Evolutionary conservation across 768 basidiomycete species (phyloP).

Genomic region (Hydnomerulius pinastri): DNA sequence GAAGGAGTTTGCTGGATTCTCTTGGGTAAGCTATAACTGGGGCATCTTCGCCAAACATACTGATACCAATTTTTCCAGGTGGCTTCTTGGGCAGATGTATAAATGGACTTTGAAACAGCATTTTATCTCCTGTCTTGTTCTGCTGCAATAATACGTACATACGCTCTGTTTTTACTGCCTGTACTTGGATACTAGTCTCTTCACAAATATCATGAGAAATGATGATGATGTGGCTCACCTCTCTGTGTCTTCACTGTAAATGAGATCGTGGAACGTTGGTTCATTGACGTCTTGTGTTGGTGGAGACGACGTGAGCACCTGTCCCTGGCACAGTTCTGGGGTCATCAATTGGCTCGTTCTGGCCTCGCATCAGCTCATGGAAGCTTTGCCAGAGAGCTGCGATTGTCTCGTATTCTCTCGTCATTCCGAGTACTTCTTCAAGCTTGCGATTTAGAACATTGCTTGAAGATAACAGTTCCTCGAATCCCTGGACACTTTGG

Average conservation of each 20-base stretch:
- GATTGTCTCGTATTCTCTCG: conserved; percentile 88
- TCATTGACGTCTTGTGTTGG: conserved; percentile 28
- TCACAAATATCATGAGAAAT: conserved; percentile 25
- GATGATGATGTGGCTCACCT: conserved; percentile 20
- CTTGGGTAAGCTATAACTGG: conserved; percentile 61
- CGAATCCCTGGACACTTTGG: conserved; percentile 64
- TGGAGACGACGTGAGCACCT: conserved; percentile 61
- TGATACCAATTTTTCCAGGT: conserved; percentile 15
- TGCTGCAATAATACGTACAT: conserved; percentile 36
- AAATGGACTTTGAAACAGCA: conserved; percentile 31
- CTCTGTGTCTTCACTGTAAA: conserved; percentile 9
- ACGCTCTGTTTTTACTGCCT: conserved; percentile 30
- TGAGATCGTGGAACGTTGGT: background rate
- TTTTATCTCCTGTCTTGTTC: conserved; percentile 31
- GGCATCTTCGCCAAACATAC: background rate
- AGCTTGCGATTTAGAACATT: conserved; percentile 89
- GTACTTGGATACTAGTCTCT: conserved; percentile 41
- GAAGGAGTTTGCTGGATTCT: conserved; percentile 95
- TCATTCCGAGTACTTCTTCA: conserved; percentile 91
- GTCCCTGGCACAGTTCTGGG: conserved; percentile 59
- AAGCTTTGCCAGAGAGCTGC: conserved; percentile 84
- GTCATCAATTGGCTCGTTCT: conserved; percentile 34
- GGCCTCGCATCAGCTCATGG: conserved; percentile 70
- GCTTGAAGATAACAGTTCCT: conserved; percentile 80
- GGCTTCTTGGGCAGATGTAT: conserved; percentile 63